Conservation (phyloP, 1,284 basidiomycete species). For the Ganoderma boninense region DNA sequence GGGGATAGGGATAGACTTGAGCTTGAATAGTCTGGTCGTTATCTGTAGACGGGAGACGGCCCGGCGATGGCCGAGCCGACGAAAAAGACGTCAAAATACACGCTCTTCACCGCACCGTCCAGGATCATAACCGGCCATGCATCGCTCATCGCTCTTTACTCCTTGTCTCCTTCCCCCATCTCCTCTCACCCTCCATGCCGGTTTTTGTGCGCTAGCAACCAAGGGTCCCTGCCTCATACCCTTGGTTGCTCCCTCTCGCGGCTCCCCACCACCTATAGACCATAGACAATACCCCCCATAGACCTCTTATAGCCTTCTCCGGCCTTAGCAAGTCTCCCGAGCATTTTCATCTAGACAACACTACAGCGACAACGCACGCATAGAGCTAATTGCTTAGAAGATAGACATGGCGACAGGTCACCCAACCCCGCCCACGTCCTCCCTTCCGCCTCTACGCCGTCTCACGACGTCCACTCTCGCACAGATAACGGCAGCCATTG, state of each 20-base stretch:
- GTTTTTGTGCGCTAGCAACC: constrained; percentile 45
- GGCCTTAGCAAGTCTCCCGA: constrained; percentile 12
- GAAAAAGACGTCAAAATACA: constrained; percentile 24
- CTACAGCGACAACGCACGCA: neutral
- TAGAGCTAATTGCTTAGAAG: constrained; percentile 16
- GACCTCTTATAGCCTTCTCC: constrained; percentile 20
- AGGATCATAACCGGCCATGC: constrained; percentile 12
- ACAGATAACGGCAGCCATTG: constrained; percentile 47
- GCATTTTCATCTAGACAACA: constrained; percentile 8
- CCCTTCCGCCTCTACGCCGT: constrained; percentile 56
- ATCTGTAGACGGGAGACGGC: neutral
- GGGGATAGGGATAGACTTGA: neutral
- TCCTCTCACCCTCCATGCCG: constrained; percentile 42
- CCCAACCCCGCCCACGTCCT: constrained; percentile 48
- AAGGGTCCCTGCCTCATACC: constrained; percentile 36
- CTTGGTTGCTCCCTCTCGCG: constrained; percentile 36
- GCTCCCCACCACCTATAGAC: constrained; percentile 33
- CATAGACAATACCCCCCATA: constrained; percentile 42
- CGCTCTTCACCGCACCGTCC: constrained; percentile 11
- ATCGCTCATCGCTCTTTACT: neutral
- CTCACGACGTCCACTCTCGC: constrained; percentile 45
- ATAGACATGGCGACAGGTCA: constrained; percentile 24
- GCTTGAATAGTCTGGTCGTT: neutral
- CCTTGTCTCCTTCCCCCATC: constrained; percentile 26
- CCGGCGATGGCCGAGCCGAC: constrained; percentile 35